Base-by-base conservation (phyloP, 371 early-diverging fungal species). In the Ordospora colligata region DNA sequence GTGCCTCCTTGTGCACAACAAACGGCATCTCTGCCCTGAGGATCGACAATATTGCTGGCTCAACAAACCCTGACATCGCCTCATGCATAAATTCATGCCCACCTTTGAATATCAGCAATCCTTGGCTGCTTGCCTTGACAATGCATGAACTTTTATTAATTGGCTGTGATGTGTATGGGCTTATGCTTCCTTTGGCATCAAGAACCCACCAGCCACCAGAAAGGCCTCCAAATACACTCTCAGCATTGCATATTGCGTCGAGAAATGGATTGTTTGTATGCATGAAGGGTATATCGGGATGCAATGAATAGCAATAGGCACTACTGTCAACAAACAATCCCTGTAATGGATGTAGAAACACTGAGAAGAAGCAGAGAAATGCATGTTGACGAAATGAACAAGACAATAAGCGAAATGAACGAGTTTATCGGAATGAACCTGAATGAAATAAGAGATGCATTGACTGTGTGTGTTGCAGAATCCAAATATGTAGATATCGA, bases 81-180 rank as follows among this genome's bases (percentile, higher is more conserved):
- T 58, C 58, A n/a, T 17, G 12, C 37, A 58, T 58, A 40, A 58
- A 58, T 12, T 58, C 58, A 14, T 11, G 14, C n/a, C 17, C 11
- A 40, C 58, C 58, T 19, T 58, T 58, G 58, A 58, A 19, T 8
- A 58, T 58, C n/a, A 58, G 58, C 27, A 58, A 19, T 14, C 58
- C 58, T 7, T 58, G 37, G 17, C 40, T 25, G n/a, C 58, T 8
- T n/a, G 12, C 37, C 12, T 37, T 58, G 40, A 58, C 40, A 6
- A 58, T 58, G 17, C 37, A 58, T 32, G 32, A 32, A 32, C 32
- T 32, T 32, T 32, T 32, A 32, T 5, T 32, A 32, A 32, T 32
- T 32, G 32, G 32, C 32, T 32, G 32, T 32, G 32, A 32, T 32
- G 1, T 32, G 32, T 32, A 32, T 5, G 32, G 32, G 5, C 2